These are phyloP conservation scores for Senecio squalidus DNA, from an alignment of 140 eudicot genomes.

Conservation along the genomic window DNA sequence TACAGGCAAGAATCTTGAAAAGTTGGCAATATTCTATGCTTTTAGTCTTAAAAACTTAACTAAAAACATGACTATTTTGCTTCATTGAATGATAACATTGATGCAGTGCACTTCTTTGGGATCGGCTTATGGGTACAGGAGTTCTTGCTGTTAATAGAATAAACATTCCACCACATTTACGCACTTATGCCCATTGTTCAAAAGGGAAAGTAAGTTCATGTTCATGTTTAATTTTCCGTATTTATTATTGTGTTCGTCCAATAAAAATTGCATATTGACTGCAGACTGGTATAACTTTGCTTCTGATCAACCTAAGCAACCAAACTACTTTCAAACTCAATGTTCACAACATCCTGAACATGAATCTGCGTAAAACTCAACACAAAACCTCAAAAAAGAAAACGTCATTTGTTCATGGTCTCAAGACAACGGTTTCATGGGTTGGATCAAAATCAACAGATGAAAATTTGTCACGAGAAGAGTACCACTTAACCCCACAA, in stretches of 20 bases:
- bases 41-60: background rate
- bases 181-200: constrained; percentile 90
- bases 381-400: constrained; percentile 13
- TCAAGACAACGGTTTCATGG: constrained; percentile 77
- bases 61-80: constrained; percentile 3
- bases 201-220: constrained; percentile 65
- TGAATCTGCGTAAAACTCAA: constrained; percentile 17
- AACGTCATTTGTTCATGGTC: constrained; percentile 27
- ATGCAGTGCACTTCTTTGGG: constrained; percentile 80
- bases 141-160: constrained; percentile 61
- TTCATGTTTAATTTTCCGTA: background rate
- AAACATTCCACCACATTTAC: constrained; percentile 57
- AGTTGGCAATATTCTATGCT: background rate
- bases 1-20: constrained; percentile 46
- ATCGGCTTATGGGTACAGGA: constrained; percentile 82
- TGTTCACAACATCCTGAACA: constrained; percentile 34
- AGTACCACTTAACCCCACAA: constrained; percentile 75
- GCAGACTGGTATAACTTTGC: constrained; percentile 75
- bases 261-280: background rate
- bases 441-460: constrained; percentile 71
- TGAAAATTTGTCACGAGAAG: constrained; percentile 51
- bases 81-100: constrained; percentile 9
- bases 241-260: background rate
- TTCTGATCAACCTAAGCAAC: constrained; percentile 84
- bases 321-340: constrained; percentile 45